phyloP scores from a whole-genome alignment of 805 yeast species.

The Scheffersomyces lignosus region DNA sequence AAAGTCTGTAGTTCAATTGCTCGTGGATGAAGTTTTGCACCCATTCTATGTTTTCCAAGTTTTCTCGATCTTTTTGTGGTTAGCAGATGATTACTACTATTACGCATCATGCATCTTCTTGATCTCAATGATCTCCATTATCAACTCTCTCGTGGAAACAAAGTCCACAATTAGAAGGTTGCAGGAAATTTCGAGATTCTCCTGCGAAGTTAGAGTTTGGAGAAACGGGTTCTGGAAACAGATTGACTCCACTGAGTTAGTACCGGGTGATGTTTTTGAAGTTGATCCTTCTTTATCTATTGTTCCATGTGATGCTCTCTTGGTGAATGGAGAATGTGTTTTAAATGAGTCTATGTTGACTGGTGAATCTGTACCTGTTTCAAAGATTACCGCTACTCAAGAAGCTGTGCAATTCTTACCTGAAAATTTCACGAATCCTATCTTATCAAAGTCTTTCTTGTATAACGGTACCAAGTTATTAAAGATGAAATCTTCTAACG shows the following conservation, averaged over 20 bases:
- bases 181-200: constrained; percentile 68
- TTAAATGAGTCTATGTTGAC: constrained; percentile 98
- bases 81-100: constrained; percentile 87
- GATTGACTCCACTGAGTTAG: constrained; percentile 71
- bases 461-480: constrained; percentile 89
- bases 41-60: constrained; percentile 96
- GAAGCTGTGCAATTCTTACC: constrained; percentile 60
- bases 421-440: constrained; percentile 61
- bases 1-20: constrained; percentile 61
- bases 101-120: constrained; percentile 90
- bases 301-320: constrained; percentile 87
- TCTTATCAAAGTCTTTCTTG: constrained; percentile 71
- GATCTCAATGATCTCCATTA: constrained; percentile 78
- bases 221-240: constrained; percentile 93
- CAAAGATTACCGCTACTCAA: constrained; percentile 67
- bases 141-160: constrained; percentile 85
- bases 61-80: constrained; percentile 89
- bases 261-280: constrained; percentile 95
- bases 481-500: constrained; percentile 71
- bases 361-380: constrained; percentile 97
- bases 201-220: constrained; percentile 84
- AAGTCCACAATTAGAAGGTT: constrained; percentile 69
- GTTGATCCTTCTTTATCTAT: constrained; percentile 74
- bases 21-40: constrained; percentile 86
- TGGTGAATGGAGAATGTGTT: constrained; percentile 89